Base-by-base conservation (phyloP, 352 stramenopile genomes). In the Globisporangium echinulatum region DNA sequence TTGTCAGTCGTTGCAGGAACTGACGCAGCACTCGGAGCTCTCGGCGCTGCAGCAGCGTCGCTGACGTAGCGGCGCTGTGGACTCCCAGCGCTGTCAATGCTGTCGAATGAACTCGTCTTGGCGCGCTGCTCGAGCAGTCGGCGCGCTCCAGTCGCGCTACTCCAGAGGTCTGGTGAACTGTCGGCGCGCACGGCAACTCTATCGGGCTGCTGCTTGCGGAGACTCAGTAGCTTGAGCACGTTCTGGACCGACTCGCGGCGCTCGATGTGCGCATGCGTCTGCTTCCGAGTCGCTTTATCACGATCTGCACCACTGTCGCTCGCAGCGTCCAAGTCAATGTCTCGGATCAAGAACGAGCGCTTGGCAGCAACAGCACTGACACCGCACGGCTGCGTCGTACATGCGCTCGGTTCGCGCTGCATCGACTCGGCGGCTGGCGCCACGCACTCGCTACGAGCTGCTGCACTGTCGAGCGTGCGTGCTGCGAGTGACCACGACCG, bases 161-260 rank as follows among this genome's bases (percentile, higher is more conserved):
- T 51, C 42, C 52, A 36, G 14, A 70, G 33, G 54, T 66, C 68
- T 36, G 52, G 40, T 1, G 38, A 59, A 40, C 49, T 53, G 19
- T n/a, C 47, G 7, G 46, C 36, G 14, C 60, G 57, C 14, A 43
- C 40, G 33, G 40, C 25, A 1, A 25, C 25, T 25, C 25, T 25
- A 2, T 25, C 25, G 25, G 25, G 25, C 8, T 55, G 67, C 40
- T 77, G 63, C 52, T 83, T 81, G 7, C 72, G 66, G 2, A 88
- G 64, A 51, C 69, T 77, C 48, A 88, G 68, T 10, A 88, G 66
- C 49, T 75, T 84, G 19, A 88, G 62, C 7, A 74, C 74, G 15
- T 86, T 88, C 19, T 68, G 63, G 54, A 78, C 62, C n/a, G 72
- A 76, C 44, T 75, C 64, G 57, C 14, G 59, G 61, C 63, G 63